Evolutionary conservation across 169 alveolate genomes (phyloP), one percentile per base, ranked within the genome.

Genomic region (Plasmodium chabaudi): DNA sequence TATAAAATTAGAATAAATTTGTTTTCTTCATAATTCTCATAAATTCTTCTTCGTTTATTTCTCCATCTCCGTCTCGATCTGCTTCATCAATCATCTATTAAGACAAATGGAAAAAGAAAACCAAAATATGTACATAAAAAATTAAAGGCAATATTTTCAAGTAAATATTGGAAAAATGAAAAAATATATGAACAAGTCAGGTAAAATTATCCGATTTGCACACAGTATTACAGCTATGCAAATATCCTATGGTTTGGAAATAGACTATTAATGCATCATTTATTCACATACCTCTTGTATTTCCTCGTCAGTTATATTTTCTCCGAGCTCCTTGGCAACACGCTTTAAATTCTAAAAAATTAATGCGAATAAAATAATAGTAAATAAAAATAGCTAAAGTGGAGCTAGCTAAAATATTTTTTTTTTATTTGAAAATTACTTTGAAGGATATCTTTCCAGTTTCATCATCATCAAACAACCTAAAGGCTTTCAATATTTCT

Each of bases 311-410:
- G 99, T 95, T 97, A 98, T 96, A 75, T 96, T 97, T 92, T 98
- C 99, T 53, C 99, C 99, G 19, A 98, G 96, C 94, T 98, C 99
- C 92, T 97, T 98, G 13, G 99, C 99, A 17, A 98, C 99, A 74
- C 99, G 96, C 88, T 98, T 97, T 74, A 98, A 96, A 86, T 98
- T 98, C 97, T 97, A 93, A 34, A 93, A 88, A 19, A 94, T 82
- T 19, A 94, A 73, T 17, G 59, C 57, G 39, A 55, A 53, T 39
- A 47, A 61, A 47, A 25, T 9, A 5, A 46, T n/a, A 44, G 15
- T 2, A 1, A 1, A 13, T 44, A 69, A 49, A 60, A 60, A 60
- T 15, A 60, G 44, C 47, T 19, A 87, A 60, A 56, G 13, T 23
- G 27, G 21, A 27, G 21, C 34, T 1, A 4, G 69, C 53, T 19